Conservation (phyloP, 108 stramenopile species). For the Pseudonitzschia pungens region DNA sequence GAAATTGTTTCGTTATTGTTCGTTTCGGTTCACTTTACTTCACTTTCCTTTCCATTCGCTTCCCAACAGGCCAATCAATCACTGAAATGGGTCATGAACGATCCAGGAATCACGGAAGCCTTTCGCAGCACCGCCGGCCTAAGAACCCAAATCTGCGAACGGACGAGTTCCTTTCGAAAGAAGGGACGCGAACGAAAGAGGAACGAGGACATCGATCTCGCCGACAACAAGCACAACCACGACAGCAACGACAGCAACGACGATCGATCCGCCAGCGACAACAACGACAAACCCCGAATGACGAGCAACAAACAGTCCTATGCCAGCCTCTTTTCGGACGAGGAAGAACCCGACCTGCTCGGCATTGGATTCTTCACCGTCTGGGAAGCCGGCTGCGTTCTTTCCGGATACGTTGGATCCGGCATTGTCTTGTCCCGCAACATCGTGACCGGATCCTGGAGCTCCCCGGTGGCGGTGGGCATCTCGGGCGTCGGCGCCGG, state of each 20-base stretch:
- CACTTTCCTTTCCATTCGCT: too few species aligned
- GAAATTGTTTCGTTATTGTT: too few species aligned
- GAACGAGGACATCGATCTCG: background rate
- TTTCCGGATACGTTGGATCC: constrained; percentile 67
- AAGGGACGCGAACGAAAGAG: background rate
- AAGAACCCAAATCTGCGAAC: too few species aligned
- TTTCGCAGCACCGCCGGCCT: too few species aligned
- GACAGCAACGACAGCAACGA: background rate
- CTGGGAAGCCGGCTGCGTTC: constrained; percentile 71
- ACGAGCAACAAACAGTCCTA: background rate
- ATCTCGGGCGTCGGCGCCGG: constrained; percentile 31
- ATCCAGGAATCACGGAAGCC: background rate
- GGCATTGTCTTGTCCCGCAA: constrained; percentile 67
- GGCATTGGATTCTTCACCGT: constrained; percentile 51
- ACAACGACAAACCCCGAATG: background rate
- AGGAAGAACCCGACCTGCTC: constrained; percentile 6
- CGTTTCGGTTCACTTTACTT: too few species aligned
- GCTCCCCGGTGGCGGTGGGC: constrained; percentile 69
- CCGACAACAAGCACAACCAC: background rate
- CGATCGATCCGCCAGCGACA: background rate
- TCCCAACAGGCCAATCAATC: constrained; percentile 31
- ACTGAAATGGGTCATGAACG: constrained; percentile 15
- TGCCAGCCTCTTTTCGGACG: constrained; percentile 19
- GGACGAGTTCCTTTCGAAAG: too few species aligned
- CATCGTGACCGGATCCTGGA: constrained; percentile 53